These are phyloP conservation scores for Neurospora crassa DNA, from an alignment of 2,329 filamentous ascomycete genomes.

Conservation along the genomic window DNA sequence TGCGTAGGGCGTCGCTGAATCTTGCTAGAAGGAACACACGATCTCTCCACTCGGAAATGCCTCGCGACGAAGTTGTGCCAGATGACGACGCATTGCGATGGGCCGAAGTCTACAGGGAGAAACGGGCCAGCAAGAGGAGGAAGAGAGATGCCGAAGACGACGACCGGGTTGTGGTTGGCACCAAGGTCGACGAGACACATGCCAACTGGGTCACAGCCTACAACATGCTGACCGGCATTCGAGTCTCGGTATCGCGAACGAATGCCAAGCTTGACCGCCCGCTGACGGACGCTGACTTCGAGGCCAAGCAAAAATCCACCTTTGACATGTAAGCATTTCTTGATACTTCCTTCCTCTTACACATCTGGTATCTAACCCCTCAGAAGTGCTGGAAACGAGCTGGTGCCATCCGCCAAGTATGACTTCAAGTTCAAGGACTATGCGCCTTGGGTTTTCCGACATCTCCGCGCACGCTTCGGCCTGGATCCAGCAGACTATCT, in stretches of 20 bases:
- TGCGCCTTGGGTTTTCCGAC: conserved; percentile 97
- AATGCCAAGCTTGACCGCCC: conserved; percentile 94
- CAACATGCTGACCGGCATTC: conserved; percentile 98
- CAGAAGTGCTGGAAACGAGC: conserved; percentile 81
- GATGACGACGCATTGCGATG: conserved; percentile 88
- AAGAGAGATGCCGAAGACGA: conserved; percentile 82
- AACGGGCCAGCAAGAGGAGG: conserved; percentile 77
- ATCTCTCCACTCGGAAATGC: conserved; percentile 75
- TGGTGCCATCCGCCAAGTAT: conserved; percentile 96
- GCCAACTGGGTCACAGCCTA: conserved; percentile 97
- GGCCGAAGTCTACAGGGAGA: conserved; percentile 88
- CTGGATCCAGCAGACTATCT: conserved; percentile 96
- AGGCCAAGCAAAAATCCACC: conserved; percentile 91
- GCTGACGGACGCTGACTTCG: conserved; percentile 84
- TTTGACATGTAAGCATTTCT: conserved; percentile 76
- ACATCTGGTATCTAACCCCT: conserved; percentile 14
- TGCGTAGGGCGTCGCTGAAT: conserved; percentile 72
- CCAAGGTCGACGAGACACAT: conserved; percentile 94
- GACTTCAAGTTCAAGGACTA: conserved; percentile 99
- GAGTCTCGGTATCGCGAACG: conserved; percentile 89
- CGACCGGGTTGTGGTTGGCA: conserved; percentile 88
- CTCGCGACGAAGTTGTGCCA: conserved; percentile 71
- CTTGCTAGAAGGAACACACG: conserved; percentile 72
- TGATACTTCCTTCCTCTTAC: background rate
- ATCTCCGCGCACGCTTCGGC: conserved; percentile 76